Evolutionary conservation across 139 green algal species (phyloP).

Genomic region (Micromonas pusilla): DNA sequence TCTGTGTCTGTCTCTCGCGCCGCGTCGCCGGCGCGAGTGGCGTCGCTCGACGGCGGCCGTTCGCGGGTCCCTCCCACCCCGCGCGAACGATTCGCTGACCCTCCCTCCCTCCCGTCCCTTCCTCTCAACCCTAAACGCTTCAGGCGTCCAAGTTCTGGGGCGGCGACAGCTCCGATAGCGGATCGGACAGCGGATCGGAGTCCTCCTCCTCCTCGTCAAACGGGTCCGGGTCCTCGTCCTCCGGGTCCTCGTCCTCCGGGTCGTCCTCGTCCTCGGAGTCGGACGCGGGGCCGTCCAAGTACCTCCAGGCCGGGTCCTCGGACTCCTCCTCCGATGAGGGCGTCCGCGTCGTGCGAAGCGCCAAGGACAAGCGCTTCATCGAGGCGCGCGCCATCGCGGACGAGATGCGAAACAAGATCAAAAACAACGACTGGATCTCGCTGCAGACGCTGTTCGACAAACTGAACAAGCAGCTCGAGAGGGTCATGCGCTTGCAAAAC

Average conservation of each 20-base stretch:
- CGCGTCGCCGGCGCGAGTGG: too few relatives aligned
- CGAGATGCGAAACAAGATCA: slow-evolving; percentile 93
- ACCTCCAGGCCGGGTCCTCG: slow-evolving; percentile 49
- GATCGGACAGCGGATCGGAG: slow-evolving; percentile 16
- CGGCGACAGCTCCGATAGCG: neutral
- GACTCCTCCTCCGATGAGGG: slow-evolving; percentile 45
- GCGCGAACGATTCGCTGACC: too few relatives aligned
- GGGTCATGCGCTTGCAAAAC: slow-evolving; percentile 58
- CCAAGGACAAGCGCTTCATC: slow-evolving; percentile 76
- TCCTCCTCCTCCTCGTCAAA: slow-evolving; percentile 24
- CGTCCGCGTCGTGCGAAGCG: slow-evolving; percentile 29
- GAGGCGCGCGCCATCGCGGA: slow-evolving; percentile 55
- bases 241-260: slow-evolving; percentile 21
- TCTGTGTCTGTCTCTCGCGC: too few relatives aligned
- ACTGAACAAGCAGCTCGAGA: slow-evolving; percentile 97
- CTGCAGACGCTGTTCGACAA: slow-evolving; percentile 87
- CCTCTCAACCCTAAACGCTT: too few relatives aligned
- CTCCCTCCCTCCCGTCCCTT: too few relatives aligned
- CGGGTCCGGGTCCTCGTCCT: slow-evolving; percentile 28
- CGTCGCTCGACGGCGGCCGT: too few relatives aligned
- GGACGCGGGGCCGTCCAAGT: slow-evolving; percentile 33
- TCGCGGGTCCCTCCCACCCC: too few relatives aligned
- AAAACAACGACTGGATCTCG: slow-evolving; percentile 94
- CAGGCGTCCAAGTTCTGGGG: slow-evolving; percentile 25
- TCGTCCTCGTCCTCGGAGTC: slow-evolving; percentile 44